Percentiles rank a stretch among this genome's conserved stretches.
Evolutionary conservation across 495 filamentous ascomycete genomes (phyloP).

Genomic region (Aspergillus sclerotiicarbonarius): DNA sequence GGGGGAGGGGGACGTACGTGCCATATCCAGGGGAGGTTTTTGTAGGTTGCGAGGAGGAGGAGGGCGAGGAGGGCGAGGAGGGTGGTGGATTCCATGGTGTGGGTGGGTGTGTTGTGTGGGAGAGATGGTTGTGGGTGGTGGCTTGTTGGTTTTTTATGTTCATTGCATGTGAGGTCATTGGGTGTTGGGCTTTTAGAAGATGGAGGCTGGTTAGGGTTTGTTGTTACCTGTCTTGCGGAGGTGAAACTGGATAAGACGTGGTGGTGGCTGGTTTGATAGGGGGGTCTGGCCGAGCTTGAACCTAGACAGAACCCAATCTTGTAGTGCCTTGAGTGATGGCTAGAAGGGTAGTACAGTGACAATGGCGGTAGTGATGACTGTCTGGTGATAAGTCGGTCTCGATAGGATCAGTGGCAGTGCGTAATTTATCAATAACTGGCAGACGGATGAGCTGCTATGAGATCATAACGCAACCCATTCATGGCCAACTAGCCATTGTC

Average conservation of each 20-base stretch:
- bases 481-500: no score
- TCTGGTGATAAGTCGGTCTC: no score
- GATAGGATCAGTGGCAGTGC: no score
- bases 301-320: background rate
- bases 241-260: background rate
- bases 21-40: background rate
- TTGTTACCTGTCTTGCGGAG: background rate
- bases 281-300: background rate
- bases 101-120: background rate
- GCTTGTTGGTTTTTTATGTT: background rate
- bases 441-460: no score
- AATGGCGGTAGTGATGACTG: no score
- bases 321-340: no score
- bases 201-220: background rate
- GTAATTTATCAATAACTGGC: no score
- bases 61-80: background rate
- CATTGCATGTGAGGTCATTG: background rate
- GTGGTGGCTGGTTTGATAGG: background rate
- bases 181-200: background rate
- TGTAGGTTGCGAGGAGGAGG: background rate
- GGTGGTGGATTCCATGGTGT: background rate
- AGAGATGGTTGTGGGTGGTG: background rate
- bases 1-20: background rate
- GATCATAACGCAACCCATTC: no score
- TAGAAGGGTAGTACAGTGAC: no score